phyloP scores from a whole-genome alignment of 2,329 filamentous ascomycete species.

The Lachnellula cervina region DNA sequence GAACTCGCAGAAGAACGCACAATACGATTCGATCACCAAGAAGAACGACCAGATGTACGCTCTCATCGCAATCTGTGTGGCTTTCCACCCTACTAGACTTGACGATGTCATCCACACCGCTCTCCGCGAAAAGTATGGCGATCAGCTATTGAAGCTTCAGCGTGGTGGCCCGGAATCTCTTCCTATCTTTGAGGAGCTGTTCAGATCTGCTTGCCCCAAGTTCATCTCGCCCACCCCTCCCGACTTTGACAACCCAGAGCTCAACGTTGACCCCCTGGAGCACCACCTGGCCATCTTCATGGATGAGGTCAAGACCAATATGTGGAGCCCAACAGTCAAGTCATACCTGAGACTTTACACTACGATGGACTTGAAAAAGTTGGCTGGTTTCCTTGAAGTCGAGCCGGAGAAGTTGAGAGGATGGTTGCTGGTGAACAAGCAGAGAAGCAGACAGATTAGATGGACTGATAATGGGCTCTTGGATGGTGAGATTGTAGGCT shows the following conservation, averaged over 20 bases:
- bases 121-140: slow-evolving; percentile 97
- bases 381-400: slow-evolving; percentile 94
- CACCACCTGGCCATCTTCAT: slow-evolving; percentile 98
- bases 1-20: slow-evolving; percentile 99
- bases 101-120: slow-evolving; percentile 99
- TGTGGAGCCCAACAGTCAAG: slow-evolving; percentile 96
- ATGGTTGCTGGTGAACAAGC: slow-evolving; percentile 96
- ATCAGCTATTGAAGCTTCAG: slow-evolving; percentile 95
- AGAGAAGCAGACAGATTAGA: slow-evolving; percentile 92
- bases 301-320: slow-evolving; percentile 99
- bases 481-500: slow-evolving; percentile 88
- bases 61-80: slow-evolving; percentile 96
- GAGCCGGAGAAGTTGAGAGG: slow-evolving; percentile 92
- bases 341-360: slow-evolving; percentile 99
- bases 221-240: slow-evolving; percentile 97
- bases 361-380: slow-evolving; percentile 98
- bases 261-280: slow-evolving; percentile 95
- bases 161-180: slow-evolving; percentile 92
- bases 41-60: slow-evolving; percentile 99
- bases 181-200: slow-evolving; percentile 96
- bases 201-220: slow-evolving; percentile 96
- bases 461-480: slow-evolving; percentile 88
- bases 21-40: slow-evolving; percentile 98
- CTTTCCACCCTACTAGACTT: slow-evolving; percentile 92
- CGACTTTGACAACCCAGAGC: slow-evolving; percentile 93